phyloP scores from a whole-genome alignment of 2,329 filamentous ascomycete species.

The Colletotrichum orbiculare region DNA sequence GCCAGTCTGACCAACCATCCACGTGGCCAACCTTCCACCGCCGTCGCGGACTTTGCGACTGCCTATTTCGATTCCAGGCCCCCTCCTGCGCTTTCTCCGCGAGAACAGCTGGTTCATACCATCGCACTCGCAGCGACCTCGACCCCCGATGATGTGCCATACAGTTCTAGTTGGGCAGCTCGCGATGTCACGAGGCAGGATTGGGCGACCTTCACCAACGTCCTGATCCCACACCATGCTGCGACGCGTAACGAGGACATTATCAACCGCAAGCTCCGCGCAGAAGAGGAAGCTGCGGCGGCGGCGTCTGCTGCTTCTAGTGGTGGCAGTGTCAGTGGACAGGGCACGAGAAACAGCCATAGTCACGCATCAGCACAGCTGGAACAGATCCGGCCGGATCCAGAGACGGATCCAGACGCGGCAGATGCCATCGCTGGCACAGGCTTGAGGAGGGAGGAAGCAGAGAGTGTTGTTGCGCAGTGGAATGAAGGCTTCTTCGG shows the following conservation, averaged over 20 bases:
- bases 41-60: slow-evolving; percentile 46
- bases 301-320: slow-evolving; percentile 36
- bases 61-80: slow-evolving; percentile 61
- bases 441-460: slow-evolving; percentile 20
- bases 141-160: slow-evolving; percentile 58
- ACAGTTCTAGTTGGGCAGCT: slow-evolving; percentile 48
- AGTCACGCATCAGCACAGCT: slow-evolving; percentile 56
- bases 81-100: slow-evolving; percentile 36
- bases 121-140: slow-evolving; percentile 49
- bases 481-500: slow-evolving; percentile 70
- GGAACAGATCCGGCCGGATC: slow-evolving; percentile 46
- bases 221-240: slow-evolving; percentile 62
- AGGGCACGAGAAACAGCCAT: slow-evolving; percentile 42
- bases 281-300: slow-evolving; percentile 47
- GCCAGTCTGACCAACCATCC: slow-evolving; percentile 4
- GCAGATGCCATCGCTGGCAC: slow-evolving; percentile 1
- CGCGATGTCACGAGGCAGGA: slow-evolving; percentile 63
- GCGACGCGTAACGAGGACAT: slow-evolving; percentile 57
- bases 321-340: slow-evolving; percentile 33
- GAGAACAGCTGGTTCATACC: slow-evolving; percentile 44
- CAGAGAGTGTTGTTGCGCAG: slow-evolving; percentile 55
- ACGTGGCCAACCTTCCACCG: slow-evolving; percentile 22
- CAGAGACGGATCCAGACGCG: slow-evolving; percentile 46
- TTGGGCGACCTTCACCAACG: slow-evolving; percentile 70
- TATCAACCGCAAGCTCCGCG: slow-evolving; percentile 60